phyloP scores from a whole-genome alignment of 2,329 filamentous ascomycete species.

The Sclerotinia borealis region DNA sequence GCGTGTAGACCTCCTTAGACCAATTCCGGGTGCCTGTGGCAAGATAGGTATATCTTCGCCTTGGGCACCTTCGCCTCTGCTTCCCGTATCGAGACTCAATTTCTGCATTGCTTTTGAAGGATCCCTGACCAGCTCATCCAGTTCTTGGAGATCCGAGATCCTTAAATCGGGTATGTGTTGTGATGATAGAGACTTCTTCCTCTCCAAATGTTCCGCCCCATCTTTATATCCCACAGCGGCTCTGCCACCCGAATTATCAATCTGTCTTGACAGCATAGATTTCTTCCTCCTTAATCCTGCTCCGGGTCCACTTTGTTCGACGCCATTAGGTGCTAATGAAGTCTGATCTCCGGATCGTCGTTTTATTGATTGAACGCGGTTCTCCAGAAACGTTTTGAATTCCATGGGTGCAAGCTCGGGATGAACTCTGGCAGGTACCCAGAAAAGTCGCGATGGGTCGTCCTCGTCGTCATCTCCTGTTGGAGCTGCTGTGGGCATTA shows the following conservation, averaged over 20 bases:
- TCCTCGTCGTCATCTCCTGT: constrained; percentile 73
- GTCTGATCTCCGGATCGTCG: constrained; percentile 70
- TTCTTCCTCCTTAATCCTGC: constrained; percentile 76
- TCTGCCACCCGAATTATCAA: constrained; percentile 62
- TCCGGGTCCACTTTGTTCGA: constrained; percentile 47
- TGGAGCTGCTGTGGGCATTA: constrained; percentile 66
- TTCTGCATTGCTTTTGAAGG: constrained; percentile 65
- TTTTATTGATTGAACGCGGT: constrained; percentile 83
- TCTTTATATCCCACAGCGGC: constrained; percentile 66
- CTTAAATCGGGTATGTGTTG: constrained; percentile 52
- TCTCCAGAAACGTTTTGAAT: constrained; percentile 95
- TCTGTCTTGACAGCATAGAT: constrained; percentile 90
- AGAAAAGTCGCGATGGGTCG: constrained; percentile 82
- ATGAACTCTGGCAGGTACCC: constrained; percentile 92
- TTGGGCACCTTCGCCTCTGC: constrained; percentile 23
- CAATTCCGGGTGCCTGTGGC: constrained; percentile 67
- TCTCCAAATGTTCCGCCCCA: constrained; percentile 72
- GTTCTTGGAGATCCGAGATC: constrained; percentile 50
- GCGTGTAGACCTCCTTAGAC: constrained; percentile 80
- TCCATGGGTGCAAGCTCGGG: constrained; percentile 92
- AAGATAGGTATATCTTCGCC: constrained; percentile 80
- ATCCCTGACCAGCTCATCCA: constrained; percentile 80
- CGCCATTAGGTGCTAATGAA: constrained; percentile 51
- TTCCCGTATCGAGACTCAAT: constrained; percentile 42
- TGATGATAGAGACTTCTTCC: constrained; percentile 58